Conservation (phyloP, 2,329 filamentous ascomycete genomes). For the Coniosporium tulheliwenetii region DNA sequence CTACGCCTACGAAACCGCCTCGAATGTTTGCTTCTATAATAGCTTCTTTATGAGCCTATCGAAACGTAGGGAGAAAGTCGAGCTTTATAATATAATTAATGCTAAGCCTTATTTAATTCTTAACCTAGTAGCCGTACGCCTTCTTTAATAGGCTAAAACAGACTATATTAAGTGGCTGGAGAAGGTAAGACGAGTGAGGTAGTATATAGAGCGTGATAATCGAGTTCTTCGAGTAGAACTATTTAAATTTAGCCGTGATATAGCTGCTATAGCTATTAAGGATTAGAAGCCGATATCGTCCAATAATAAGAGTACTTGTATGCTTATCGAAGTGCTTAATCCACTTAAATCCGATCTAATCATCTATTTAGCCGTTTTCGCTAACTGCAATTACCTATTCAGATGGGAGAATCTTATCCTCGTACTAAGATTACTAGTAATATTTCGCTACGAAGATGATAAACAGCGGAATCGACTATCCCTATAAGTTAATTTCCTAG, state of each 20-base stretch:
- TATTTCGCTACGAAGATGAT: constrained; percentile 11
- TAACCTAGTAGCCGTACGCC: not conserved
- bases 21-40: not conserved
- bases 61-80: not conserved
- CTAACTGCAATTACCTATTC: constrained; percentile 15
- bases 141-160: not conserved
- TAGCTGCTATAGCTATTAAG: constrained; percentile 5
- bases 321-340: not conserved
- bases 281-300: constrained; percentile 1
- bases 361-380: constrained; percentile 11
- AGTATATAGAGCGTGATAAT: constrained; percentile 9
- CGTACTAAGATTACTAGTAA: constrained; percentile 12
- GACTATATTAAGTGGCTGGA: not conserved
- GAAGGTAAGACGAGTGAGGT: constrained; percentile 1
- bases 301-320: constrained; percentile 5
- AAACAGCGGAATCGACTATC: constrained; percentile 10
- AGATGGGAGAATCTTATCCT: constrained; percentile 7
- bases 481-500: constrained; percentile 8
- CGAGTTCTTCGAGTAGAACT: constrained; percentile 5
- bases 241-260: constrained; percentile 5
- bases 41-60: not conserved
- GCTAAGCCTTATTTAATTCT: not conserved
- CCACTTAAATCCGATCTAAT: constrained; percentile 17
- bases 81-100: not conserved
- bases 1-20: not conserved